A percentile compares a stretch with the other conserved stretches of the same genome.
These are phyloP conservation scores for Volvox carteri DNA, from an alignment of 163 green algal species.

Conservation along the genomic window DNA sequence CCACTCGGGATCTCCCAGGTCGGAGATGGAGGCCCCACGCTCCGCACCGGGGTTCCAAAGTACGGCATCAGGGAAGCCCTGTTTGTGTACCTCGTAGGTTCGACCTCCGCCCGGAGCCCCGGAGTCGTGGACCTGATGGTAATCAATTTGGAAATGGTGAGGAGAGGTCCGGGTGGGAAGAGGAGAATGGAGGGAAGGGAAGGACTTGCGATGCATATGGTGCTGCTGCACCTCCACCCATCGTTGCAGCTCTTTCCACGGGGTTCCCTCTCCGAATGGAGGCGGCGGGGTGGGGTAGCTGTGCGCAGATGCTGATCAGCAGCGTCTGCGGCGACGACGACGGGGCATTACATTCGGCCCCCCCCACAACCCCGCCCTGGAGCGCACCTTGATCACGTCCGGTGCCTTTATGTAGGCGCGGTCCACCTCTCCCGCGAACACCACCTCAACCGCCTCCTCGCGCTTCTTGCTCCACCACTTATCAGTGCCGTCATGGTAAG, in stretches of 20 bases:
- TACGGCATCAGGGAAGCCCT: conserved; percentile 83
- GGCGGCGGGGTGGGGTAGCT: too few species aligned
- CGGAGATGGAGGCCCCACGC: conserved; percentile 80
- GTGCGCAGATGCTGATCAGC: too few species aligned
- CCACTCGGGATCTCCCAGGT: conserved; percentile 93
- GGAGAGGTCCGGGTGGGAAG: too few species aligned
- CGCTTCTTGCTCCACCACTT: conserved; percentile 29
- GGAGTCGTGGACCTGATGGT: conserved; percentile 71
- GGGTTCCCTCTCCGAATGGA: too few species aligned
- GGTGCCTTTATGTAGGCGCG: conserved; percentile 86
- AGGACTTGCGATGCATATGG: too few species aligned
- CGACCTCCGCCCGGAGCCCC: conserved; percentile 35
- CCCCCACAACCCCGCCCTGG: too few species aligned
- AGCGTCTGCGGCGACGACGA: too few species aligned
- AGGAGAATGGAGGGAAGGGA: too few species aligned
- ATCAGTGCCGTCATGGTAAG: conserved; percentile 87
- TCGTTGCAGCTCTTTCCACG: too few species aligned
- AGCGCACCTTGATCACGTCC: conserved; percentile 70
- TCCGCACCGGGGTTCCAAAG: conserved; percentile 93
- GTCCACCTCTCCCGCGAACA: conserved; percentile 86
- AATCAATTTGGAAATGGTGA: too few species aligned
- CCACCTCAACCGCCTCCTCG: conserved; percentile 55
- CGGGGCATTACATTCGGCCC: too few species aligned
- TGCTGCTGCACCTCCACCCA: too few species aligned
- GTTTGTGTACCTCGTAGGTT: conserved; percentile 71